Percentiles rank a stretch among this genome's conserved stretches.
Evolutionary conservation across 257 asterid genomes (phyloP).

Genomic region (Scutellaria barbata): DNA sequence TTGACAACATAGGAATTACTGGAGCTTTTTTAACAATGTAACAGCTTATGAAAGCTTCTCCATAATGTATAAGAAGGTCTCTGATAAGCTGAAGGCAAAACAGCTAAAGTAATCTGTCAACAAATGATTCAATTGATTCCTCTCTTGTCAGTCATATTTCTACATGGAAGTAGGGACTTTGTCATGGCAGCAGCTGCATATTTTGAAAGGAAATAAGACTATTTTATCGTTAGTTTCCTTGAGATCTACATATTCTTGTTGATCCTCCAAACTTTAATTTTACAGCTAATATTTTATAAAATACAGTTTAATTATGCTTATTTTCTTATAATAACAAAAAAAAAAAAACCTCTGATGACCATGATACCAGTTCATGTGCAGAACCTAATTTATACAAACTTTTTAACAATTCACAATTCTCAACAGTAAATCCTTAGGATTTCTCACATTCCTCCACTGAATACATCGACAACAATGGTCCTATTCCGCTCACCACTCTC

Average conservation of each 20-base stretch:
- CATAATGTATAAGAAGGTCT: background rate
- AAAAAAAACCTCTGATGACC: background rate
- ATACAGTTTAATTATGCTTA: background rate
- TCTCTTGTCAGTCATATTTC: background rate
- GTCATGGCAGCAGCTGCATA: slow-evolving; percentile 1
- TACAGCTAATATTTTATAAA: background rate
- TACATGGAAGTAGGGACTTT: background rate
- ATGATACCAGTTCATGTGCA: slow-evolving; percentile 1
- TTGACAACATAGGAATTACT: background rate
- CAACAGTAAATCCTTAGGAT: background rate
- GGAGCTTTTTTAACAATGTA: background rate
- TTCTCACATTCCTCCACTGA: background rate
- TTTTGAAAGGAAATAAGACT: background rate
- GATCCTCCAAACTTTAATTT: background rate
- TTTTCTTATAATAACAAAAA: background rate
- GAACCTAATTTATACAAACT: background rate
- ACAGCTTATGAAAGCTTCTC: slow-evolving; percentile 15
- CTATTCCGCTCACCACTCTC: no score
- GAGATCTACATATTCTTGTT: background rate
- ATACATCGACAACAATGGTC: background rate
- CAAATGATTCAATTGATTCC: background rate
- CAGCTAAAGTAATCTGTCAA: background rate
- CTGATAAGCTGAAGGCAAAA: slow-evolving; percentile 10
- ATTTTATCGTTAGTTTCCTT: background rate
- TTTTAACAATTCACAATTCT: background rate